Base-by-base conservation (phyloP, 73 alveolate species). In the Stentor coeruleus region DNA sequence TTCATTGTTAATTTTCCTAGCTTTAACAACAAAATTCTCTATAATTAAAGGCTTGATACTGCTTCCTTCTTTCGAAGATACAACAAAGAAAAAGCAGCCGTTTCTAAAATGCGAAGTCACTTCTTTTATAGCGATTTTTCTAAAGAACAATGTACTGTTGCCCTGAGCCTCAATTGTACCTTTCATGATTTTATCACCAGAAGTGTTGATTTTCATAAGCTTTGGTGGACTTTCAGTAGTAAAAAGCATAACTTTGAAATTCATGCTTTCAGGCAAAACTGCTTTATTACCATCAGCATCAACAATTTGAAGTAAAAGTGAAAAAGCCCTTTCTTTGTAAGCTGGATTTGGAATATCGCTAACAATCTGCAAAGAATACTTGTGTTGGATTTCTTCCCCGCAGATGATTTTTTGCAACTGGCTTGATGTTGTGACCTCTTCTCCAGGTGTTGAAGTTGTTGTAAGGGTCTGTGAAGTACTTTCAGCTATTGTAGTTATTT, bases 291-390 rank as follows among this genome's bases (percentile, higher is more conserved):
- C 73, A n/a, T 57, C 35, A 1, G 28, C 11, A 66, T 66, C 79
- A 33, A 66, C 79, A 33, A 66, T 33, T 26, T 66, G 42, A 66
- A 31, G 49, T 26, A 40, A 20, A 31, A 66, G 39, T 20, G 79
- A 20, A 31, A 66, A 66, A 33, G 79, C 79, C 33, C 79, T 66
- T 66, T 66, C 79, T 66, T 66, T 66, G 79, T 20, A 66, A 33
- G 33, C 79, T 28, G 79, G 79, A 26, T 31, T 66, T 66, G 79
- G 79, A 31, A 66, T 66, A 11, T 20, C 42, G 37, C 39, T 33
- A 20, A 31, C 33, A 20, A 66, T 1, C 36, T 33, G n/a, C n/a
- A 66, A 11, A 33, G 39, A 20, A 40, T 66, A 66, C 15, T 20
- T 37, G 33, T 20, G 33, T 15, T 20, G n/a, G 40, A 40, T 40